A percentile compares a stretch with the other conserved stretches of the same genome.
Evolutionary conservation across 2,329 filamentous ascomycete species (phyloP).

Genomic region (Xylaria sp.): DNA sequence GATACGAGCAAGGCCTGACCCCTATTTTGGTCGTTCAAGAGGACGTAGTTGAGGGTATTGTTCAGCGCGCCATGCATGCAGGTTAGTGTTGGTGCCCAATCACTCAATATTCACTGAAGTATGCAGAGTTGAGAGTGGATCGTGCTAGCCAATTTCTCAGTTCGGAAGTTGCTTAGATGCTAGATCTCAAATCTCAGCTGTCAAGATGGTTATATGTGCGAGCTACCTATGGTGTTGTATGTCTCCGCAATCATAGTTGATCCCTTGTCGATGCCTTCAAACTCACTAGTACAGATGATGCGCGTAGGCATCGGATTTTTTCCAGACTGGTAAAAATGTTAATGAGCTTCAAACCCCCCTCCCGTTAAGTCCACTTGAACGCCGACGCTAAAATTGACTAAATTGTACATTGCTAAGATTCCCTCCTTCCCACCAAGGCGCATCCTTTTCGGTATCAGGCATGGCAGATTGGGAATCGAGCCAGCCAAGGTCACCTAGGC

Average conservation of each 20-base stretch:
- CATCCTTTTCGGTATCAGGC: conserved; percentile 25
- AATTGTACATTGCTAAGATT: conserved; percentile 30
- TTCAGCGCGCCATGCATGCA: conserved; percentile 6
- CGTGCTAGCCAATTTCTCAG: not conserved
- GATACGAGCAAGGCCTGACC: not conserved
- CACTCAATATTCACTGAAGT: not conserved
- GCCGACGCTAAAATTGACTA: conserved; percentile 36
- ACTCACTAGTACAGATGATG: not conserved
- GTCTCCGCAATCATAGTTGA: not conserved
- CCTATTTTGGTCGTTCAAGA: conserved; percentile 9
- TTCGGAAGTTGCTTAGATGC: not conserved
- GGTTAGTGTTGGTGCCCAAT: conserved; percentile 2
- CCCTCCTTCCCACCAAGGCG: conserved; percentile 37
- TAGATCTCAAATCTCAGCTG: not conserved
- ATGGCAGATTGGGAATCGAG: conserved; percentile 35
- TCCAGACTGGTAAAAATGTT: not conserved
- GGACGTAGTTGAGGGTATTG: too few species aligned
- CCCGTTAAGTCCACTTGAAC: conserved; percentile 2
- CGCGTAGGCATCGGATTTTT: not conserved
- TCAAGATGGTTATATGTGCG: not conserved
- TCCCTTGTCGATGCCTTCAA: not conserved
- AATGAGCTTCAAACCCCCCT: not conserved
- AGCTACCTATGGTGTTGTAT: not conserved
- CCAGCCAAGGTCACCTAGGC: conserved; percentile 36
- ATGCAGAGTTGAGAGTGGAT: not conserved